Conservation (phyloP, 2,329 filamentous ascomycete genomes). For the Rhynchosporium graminicola region DNA sequence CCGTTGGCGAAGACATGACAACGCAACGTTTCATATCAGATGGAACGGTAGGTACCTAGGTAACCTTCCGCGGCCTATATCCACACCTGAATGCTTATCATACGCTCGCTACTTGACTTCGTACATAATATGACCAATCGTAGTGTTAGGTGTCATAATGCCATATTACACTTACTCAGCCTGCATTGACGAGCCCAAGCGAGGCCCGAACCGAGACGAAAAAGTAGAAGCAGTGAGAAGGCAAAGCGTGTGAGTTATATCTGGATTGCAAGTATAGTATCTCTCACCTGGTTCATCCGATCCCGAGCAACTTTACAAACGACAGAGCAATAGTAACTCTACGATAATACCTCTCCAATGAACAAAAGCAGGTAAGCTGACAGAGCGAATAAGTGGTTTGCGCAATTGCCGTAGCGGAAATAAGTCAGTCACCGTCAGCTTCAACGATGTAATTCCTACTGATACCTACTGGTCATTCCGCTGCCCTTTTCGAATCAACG, state of each 20-base stretch:
- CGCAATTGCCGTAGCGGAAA: background rate
- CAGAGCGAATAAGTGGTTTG: background rate
- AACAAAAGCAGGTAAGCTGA: background rate
- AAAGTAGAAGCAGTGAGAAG: slow-evolving; percentile 6
- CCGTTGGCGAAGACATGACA: background rate
- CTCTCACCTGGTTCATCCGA: background rate
- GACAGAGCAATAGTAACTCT: slow-evolving; percentile 3
- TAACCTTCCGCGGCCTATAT: background rate
- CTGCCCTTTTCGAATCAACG: background rate
- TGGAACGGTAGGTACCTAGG: background rate
- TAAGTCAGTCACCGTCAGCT: background rate
- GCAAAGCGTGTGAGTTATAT: background rate
- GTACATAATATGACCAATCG: background rate
- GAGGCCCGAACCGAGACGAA: background rate
- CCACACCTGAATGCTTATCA: background rate
- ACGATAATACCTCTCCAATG: background rate
- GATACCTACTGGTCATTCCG: background rate
- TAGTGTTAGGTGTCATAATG: background rate
- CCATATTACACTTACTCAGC: background rate
- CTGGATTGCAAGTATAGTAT: background rate
- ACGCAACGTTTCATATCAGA: slow-evolving; percentile 7
- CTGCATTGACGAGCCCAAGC: slow-evolving; percentile 2
- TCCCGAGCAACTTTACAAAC: background rate
- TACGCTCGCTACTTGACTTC: background rate
- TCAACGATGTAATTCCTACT: background rate